phyloP scores from a whole-genome alignment of 140 eudicot genomes.

The Oenanthe javanica region DNA sequence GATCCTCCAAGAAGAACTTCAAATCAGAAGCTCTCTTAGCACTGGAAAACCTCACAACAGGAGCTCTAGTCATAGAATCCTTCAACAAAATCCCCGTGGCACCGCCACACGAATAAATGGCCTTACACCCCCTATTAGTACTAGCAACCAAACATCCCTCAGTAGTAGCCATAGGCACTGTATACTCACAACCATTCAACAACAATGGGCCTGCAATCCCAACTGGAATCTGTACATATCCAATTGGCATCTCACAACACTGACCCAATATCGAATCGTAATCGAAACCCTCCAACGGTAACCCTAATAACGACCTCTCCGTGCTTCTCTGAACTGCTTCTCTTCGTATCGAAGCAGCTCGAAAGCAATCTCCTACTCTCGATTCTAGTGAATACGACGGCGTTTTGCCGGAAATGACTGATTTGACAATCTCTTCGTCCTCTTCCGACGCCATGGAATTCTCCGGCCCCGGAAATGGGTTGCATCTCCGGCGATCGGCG shows the following conservation, averaged over 20 bases:
- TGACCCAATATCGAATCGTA: conserved; percentile 51
- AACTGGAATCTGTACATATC: conserved; percentile 58
- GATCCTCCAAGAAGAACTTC: conserved; percentile 60
- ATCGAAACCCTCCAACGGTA: conserved; percentile 46
- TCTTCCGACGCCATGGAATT: conserved; percentile 14
- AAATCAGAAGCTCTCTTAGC: conserved; percentile 56
- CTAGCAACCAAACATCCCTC: conserved; percentile 66
- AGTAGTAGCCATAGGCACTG: conserved; percentile 54
- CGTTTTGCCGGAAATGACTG: conserved; percentile 41
- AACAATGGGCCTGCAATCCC: conserved; percentile 70
- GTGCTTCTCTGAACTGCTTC: conserved; percentile 59
- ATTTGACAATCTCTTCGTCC: conserved; percentile 52
- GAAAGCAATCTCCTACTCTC: conserved; percentile 45
- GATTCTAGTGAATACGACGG: conserved; percentile 61
- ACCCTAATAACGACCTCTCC: conserved; percentile 38
- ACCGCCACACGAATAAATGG: conserved; percentile 40
- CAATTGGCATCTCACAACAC: conserved; percentile 76
- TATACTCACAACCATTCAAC: conserved; percentile 42
- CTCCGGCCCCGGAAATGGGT: neutral
- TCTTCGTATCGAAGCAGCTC: conserved; percentile 62
- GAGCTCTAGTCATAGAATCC: conserved; percentile 81
- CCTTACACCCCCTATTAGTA: conserved; percentile 51
- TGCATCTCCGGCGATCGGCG: conserved; percentile 16
- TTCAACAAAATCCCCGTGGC: conserved; percentile 46
- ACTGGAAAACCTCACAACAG: conserved; percentile 60